Conservation (phyloP, 164 flowering plant genomes). For the Umbellularia californica region DNA sequence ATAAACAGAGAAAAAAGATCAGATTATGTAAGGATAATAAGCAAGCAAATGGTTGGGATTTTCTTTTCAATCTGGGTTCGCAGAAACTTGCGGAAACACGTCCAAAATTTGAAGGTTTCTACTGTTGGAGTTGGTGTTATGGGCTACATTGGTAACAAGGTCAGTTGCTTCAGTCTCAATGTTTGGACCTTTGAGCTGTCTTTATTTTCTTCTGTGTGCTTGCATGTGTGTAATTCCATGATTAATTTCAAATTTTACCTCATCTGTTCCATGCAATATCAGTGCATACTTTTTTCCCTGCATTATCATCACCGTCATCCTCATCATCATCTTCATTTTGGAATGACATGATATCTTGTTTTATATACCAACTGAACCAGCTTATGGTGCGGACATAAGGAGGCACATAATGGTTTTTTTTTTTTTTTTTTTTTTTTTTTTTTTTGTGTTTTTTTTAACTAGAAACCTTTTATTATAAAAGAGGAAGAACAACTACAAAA, state of each 20-base stretch:
- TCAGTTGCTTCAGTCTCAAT: constrained; percentile 16
- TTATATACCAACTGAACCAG: not conserved
- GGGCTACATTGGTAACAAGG: constrained; percentile 99
- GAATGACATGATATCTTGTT: not conserved
- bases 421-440: too few relatives aligned
- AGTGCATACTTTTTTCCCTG: too few relatives aligned
- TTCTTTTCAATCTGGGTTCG: constrained; percentile 92
- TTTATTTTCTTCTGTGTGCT: not conserved
- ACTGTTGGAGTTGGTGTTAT: constrained; percentile 96
- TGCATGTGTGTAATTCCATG: not conserved
- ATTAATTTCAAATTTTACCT: too few relatives aligned
- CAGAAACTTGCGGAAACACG: constrained; percentile 74
- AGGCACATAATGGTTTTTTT: too few relatives aligned
- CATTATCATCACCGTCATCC: not conserved
- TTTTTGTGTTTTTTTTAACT: too few relatives aligned
- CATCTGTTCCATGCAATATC: too few relatives aligned
- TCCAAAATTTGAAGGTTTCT: constrained; percentile 76
- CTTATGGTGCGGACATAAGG: not conserved
- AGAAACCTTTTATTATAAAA: too few relatives aligned
- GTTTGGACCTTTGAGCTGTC: not conserved
- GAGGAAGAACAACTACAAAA: too few relatives aligned
- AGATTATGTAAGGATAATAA: constrained; percentile 74
- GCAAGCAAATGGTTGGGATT: constrained; percentile 98
- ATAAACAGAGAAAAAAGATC: constrained; percentile 58
- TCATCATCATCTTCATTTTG: not conserved